Evolutionary conservation across 371 early-diverging fungal species (phyloP).

Genomic region (Mortierella sp.): DNA sequence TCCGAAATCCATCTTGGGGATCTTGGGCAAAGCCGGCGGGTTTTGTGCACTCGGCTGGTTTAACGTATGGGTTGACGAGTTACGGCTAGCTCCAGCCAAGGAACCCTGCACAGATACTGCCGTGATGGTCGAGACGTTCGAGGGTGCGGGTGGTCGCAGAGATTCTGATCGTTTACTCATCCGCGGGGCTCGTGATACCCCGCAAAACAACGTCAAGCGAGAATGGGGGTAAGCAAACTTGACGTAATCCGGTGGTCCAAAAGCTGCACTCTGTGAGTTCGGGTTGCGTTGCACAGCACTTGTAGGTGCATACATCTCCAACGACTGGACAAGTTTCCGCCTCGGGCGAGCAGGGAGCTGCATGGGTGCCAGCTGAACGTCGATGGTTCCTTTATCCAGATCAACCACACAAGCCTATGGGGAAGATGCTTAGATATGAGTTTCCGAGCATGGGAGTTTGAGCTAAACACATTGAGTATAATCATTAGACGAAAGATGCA

Average conservation of each 20-base stretch:
- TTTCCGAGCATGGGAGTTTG: background rate
- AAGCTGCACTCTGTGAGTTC: constrained; percentile 12
- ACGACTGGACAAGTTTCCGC: constrained; percentile 64
- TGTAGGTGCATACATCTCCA: constrained; percentile 68
- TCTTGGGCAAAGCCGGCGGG: constrained; percentile 21
- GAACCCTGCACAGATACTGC: constrained; percentile 26
- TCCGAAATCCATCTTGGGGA: constrained; percentile 45
- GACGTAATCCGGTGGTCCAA: constrained; percentile 67
- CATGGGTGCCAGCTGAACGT: constrained; percentile 60
- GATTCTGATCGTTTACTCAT: constrained; percentile 17
- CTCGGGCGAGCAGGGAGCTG: constrained; percentile 68
- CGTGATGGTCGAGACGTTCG: constrained; percentile 28
- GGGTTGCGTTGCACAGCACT: constrained; percentile 36
- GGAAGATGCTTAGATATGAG: background rate
- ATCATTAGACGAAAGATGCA: background rate
- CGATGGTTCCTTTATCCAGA: constrained; percentile 69
- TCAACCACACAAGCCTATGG: constrained; percentile 69
- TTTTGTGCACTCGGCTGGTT: constrained; percentile 2
- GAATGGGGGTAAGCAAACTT: constrained; percentile 74
- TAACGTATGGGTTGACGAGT: constrained; percentile 28
- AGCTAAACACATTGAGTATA: background rate
- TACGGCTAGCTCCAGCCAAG: constrained; percentile 24
- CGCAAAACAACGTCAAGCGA: constrained; percentile 64
- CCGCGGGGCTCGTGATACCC: constrained; percentile 58
- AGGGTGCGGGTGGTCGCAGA: constrained; percentile 18